phyloP scores from a whole-genome alignment of 768 basidiomycete genomes.

The Jaapia argillacea region DNA sequence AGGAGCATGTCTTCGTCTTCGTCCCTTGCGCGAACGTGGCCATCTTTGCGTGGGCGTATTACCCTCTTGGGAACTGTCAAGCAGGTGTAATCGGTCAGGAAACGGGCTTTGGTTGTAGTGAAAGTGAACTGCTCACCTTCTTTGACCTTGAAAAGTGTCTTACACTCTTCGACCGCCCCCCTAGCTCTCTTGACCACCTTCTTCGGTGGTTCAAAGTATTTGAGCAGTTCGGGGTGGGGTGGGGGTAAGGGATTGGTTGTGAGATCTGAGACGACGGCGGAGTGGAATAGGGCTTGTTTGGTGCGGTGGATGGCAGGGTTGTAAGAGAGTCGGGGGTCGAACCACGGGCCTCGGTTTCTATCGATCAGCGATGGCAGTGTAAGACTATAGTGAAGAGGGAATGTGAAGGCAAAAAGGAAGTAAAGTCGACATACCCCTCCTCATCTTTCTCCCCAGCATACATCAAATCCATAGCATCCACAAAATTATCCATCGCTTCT shows the following conservation, averaged over 20 bases:
- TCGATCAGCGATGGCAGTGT: background rate
- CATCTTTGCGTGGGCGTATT: slow-evolving; percentile 46
- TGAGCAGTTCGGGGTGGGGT: slow-evolving; percentile 75
- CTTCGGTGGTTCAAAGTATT: slow-evolving; percentile 75
- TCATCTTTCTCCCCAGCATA: slow-evolving; percentile 68
- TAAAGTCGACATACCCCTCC: slow-evolving; percentile 43
- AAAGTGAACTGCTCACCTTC: slow-evolving; percentile 37
- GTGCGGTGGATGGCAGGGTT: slow-evolving; percentile 87
- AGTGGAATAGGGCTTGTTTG: slow-evolving; percentile 90
- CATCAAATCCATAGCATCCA: slow-evolving; percentile 85
- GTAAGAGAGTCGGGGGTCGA: slow-evolving; percentile 63
- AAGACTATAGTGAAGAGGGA: too few relatives aligned
- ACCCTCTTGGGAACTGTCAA: slow-evolving; percentile 54
- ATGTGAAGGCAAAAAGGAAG: slow-evolving; percentile 2
- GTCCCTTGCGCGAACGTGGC: slow-evolving; percentile 49
- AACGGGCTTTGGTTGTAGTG: background rate
- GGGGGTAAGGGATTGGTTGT: slow-evolving; percentile 66
- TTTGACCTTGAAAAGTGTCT: slow-evolving; percentile 63
- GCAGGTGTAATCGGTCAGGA: background rate
- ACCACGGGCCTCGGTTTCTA: slow-evolving; percentile 66
- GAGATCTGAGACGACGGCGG: slow-evolving; percentile 71
- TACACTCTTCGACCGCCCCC: slow-evolving; percentile 49
- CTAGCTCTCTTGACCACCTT: slow-evolving; percentile 53
- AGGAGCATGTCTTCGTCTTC: slow-evolving; percentile 54
- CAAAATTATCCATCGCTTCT: slow-evolving; percentile 78